Percentiles rank a stretch among this genome's conserved stretches.
Evolutionary conservation across 2,329 filamentous ascomycete species (phyloP).

Genomic region (Pseudogymnoascus sp.): DNA sequence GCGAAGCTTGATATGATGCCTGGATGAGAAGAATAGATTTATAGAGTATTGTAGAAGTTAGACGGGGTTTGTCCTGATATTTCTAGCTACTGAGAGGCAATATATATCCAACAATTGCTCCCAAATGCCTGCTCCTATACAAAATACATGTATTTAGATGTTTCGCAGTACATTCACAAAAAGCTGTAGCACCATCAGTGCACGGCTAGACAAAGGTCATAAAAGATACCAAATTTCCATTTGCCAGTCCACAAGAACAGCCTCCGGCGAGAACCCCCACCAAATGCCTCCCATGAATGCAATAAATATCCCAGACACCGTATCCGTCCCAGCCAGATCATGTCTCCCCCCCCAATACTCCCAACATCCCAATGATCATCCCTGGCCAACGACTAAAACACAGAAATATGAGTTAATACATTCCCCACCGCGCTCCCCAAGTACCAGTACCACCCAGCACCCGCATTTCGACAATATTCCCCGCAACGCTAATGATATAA

Average conservation of each 20-base stretch:
- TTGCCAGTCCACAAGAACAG: background rate
- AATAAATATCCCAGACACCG: background rate
- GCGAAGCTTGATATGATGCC: background rate
- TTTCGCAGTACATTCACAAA: background rate
- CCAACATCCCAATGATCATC: background rate
- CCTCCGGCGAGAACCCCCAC: background rate
- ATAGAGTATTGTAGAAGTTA: background rate
- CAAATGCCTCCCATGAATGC: background rate
- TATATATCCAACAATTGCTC: constrained; percentile 1
- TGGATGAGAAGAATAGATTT: background rate
- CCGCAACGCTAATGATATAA: background rate
- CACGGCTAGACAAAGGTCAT: background rate
- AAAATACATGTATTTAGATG: background rate
- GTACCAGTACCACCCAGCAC: background rate
- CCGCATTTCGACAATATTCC: background rate
- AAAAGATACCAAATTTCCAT: background rate
- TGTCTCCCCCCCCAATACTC: background rate
- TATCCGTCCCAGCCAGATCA: constrained; percentile 5
- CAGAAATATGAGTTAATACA: background rate
- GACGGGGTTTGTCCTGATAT: background rate
- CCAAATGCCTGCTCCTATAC: background rate
- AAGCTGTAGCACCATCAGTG: background rate
- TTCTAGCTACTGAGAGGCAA: background rate
- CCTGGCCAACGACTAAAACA: background rate
- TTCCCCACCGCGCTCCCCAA: background rate